A percentile compares a stretch with the other conserved stretches of the same genome.
Evolutionary conservation across 148 eudicot genomes (phyloP).

Genomic region (Rheum nobile): DNA sequence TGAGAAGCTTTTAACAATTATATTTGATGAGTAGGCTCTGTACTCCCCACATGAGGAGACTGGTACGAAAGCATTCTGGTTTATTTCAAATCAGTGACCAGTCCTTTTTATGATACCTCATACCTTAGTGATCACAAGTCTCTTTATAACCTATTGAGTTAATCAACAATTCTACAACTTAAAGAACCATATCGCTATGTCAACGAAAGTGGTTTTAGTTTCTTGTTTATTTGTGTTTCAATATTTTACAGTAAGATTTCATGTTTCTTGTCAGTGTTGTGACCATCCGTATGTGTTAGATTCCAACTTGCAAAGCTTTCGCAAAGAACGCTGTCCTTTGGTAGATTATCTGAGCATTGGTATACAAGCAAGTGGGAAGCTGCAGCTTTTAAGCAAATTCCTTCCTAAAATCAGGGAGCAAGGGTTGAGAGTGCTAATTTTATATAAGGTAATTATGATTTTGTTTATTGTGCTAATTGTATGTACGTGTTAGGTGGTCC

Average conservation of each 20-base stretch:
- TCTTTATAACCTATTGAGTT: not conserved
- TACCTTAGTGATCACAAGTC: not conserved
- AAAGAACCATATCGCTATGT: not conserved
- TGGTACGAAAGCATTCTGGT: not conserved
- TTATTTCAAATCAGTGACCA: not conserved
- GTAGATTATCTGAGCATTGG: conserved; percentile 43
- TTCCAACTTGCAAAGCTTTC: conserved; percentile 26
- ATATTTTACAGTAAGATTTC: not conserved
- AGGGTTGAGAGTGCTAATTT: conserved; percentile 42
- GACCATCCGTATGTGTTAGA: conserved; percentile 78
- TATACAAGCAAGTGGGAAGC: conserved; percentile 76
- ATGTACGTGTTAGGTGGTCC: not conserved
- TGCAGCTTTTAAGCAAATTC: conserved; percentile 51
- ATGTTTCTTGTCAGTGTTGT: conserved; percentile 50
- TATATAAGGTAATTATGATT: conserved; percentile 46
- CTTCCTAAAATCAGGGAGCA: conserved; percentile 42
- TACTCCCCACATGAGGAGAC: not conserved
- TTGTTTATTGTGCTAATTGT: not conserved
- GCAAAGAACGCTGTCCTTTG: conserved; percentile 28
- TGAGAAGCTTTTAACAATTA: not conserved
- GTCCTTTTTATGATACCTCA: not conserved
- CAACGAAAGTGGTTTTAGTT: not conserved
- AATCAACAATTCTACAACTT: not conserved
- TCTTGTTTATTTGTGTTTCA: not conserved
- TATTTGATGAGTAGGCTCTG: not conserved